Evolutionary conservation across 345 rosid species (phyloP).

Genomic region (Lagerstroemia speciosa): DNA sequence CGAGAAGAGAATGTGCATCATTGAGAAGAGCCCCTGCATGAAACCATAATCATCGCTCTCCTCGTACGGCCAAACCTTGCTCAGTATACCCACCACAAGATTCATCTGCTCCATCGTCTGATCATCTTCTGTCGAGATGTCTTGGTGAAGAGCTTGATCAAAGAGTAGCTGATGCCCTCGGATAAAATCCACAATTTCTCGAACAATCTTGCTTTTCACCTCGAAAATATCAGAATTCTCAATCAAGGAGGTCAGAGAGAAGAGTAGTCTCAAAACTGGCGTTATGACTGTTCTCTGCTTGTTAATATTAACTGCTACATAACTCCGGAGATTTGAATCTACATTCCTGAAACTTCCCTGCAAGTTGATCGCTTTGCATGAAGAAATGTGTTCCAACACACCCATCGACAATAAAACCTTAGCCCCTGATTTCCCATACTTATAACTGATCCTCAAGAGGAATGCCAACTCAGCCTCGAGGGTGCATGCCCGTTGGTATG

Average conservation of each 20-base stretch:
- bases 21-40: constrained; percentile 78
- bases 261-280: constrained; percentile 69
- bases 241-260: constrained; percentile 71
- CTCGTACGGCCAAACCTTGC: constrained; percentile 98
- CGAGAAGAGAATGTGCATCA: constrained; percentile 65
- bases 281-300: constrained; percentile 57
- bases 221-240: constrained; percentile 74
- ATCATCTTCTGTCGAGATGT: constrained; percentile 57
- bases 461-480: constrained; percentile 80
- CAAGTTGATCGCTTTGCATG: constrained; percentile 53
- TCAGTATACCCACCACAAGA: constrained; percentile 83
- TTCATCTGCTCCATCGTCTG: constrained; percentile 75
- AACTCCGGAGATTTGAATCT: constrained; percentile 49
- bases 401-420: constrained; percentile 90
- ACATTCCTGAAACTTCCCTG: constrained; percentile 69
- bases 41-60: constrained; percentile 72
- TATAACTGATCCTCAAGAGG: constrained; percentile 77
- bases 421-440: constrained; percentile 88
- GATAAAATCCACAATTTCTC: constrained; percentile 72
- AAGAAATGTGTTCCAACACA: constrained; percentile 73
- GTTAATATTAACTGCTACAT: constrained; percentile 45
- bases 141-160: constrained; percentile 76
- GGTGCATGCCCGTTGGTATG: constrained; percentile 74
- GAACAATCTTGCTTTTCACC: constrained; percentile 87
- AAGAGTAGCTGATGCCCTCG: constrained; percentile 68